These are phyloP conservation scores for Ophiostoma ips DNA, from an alignment of 2,329 filamentous ascomycete species.

Conservation along the genomic window DNA sequence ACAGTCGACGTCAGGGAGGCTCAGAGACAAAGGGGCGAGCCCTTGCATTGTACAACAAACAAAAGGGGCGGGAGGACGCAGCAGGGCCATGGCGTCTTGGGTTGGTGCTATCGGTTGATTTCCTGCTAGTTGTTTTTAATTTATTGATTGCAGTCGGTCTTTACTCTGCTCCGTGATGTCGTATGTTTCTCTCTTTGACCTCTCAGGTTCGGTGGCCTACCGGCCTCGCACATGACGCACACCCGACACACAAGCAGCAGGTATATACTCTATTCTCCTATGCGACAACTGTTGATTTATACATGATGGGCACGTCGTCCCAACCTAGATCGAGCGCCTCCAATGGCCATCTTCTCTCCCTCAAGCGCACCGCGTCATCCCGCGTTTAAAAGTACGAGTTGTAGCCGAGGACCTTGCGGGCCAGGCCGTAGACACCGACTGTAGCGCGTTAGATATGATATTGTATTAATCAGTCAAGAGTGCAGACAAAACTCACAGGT, in stretches of 20 bases:
- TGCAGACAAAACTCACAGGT: constrained; percentile 31
- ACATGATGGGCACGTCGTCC: neutral
- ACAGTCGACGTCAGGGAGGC: no score
- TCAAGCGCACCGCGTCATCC: neutral
- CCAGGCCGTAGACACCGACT: constrained; percentile 57
- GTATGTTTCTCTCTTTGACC: no score
- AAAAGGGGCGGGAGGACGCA: neutral
- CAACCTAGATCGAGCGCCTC: neutral
- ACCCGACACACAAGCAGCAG: neutral
- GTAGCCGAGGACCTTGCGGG: constrained; percentile 60
- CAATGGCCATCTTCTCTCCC: neutral
- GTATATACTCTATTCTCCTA: constrained; percentile 2
- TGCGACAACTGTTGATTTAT: constrained; percentile 3
- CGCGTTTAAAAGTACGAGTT: constrained; percentile 52
- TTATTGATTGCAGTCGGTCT: neutral
- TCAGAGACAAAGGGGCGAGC: no score
- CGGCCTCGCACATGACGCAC: no score
- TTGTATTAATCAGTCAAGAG: no score
- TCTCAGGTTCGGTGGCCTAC: no score
- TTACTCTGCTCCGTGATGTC: neutral
- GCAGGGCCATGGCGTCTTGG: neutral
- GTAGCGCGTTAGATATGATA: constrained; percentile 2
- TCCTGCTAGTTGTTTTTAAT: neutral
- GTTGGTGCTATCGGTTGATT: no score
- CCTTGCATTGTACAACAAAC: neutral